Base-by-base conservation (phyloP, 805 yeast species). In the Hanseniaspora clermontiae region DNA sequence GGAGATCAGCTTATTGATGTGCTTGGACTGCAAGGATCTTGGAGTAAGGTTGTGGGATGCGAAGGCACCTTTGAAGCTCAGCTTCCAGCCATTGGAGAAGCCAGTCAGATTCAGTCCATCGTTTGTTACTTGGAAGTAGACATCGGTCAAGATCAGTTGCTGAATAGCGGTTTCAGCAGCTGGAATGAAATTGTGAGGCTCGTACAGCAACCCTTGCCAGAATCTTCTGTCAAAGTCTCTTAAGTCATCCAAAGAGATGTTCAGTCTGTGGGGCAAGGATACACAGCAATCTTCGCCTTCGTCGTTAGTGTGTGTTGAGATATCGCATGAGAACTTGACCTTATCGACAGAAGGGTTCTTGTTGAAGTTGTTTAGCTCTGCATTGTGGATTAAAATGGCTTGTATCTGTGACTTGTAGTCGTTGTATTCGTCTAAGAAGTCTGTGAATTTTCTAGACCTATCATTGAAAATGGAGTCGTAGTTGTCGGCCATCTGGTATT, bases 31-130 rank as follows among this genome's bases (percentile, higher is more conserved):
- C 57, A 93, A 81, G 3, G 96, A 81, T 64, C 97, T 78, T 20
- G 98, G 97, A 27, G 89, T 83, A 32, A 91, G 82, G 47, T 84
- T 78, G 66, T 89, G 90, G 57, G 82, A 79, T 56, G 97, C 97
- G 69, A 93, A 88, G 0, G 97, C 82, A 55, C 98, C 98, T 62
- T 79, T 81, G 70, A 91, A 88, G 0, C 90, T 84, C 15, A 93
- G 69, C 63, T 84, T 82, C 72, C 72, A 69, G 42, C 79, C 80
- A 58, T 77, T 81, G 39, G 46, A 38, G 37, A 43, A 54, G n/a
- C 45, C 53, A 38, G 37, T 37, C 32, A 42, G 24, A 8, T 56
- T 51, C 32, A 60, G 36, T 5, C 64, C 65, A 9, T 56, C 49
- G 39, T 65, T 65, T 15, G 67, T 65, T n/a, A 43, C 34, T 31